Conservation (phyloP, 768 basidiomycete genomes). For the Cystobasidium onofrii region DNA sequence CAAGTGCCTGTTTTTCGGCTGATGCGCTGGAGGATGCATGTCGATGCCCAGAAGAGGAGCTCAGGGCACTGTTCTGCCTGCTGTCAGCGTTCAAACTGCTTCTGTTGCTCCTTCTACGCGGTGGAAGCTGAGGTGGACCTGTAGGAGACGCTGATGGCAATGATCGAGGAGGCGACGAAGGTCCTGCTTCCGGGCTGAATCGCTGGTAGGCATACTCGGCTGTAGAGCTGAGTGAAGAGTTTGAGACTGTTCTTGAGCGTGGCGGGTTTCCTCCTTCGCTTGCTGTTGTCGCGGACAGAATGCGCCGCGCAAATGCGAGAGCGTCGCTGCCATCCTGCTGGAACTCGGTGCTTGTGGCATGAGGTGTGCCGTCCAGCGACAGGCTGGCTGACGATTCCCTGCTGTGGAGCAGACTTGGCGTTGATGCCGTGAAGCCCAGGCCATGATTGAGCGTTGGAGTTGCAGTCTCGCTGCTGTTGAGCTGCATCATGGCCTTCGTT, state of each 20-base stretch:
- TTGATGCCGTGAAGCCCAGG: background rate
- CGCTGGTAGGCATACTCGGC: background rate
- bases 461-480: background rate
- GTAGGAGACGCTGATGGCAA: background rate
- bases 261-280: background rate
- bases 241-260: background rate
- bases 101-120: background rate
- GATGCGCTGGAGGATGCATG: background rate
- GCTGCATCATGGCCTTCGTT: background rate
- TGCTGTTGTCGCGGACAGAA: background rate
- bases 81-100: background rate
- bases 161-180: constrained; percentile 8
- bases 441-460: background rate
- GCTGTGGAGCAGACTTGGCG: background rate
- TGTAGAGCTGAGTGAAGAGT: background rate
- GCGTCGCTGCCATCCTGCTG: constrained; percentile 4
- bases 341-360: background rate
- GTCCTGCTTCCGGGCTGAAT: background rate
- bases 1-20: constrained; percentile 7
- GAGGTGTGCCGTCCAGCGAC: background rate
- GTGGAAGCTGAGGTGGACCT: background rate
- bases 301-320: background rate
- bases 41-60: background rate
- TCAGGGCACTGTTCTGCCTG: background rate
- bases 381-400: background rate